Conservation (phyloP, 768 basidiomycete genomes). For the Trametes villosa region DNA sequence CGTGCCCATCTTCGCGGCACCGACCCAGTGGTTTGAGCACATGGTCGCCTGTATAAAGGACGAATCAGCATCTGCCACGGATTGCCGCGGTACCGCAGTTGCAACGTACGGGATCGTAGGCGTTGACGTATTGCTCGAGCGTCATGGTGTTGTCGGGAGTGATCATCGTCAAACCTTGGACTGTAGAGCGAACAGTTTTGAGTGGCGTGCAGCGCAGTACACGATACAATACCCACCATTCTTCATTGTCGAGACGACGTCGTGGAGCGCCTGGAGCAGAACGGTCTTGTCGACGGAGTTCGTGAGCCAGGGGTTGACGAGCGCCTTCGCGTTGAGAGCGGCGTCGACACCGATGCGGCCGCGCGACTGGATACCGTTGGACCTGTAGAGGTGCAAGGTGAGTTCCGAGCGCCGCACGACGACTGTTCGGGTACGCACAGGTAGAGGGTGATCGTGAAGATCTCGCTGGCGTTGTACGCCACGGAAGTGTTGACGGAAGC, state of each 20-base stretch:
- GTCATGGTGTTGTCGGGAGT: conserved; percentile 65
- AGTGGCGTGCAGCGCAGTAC: too few species aligned
- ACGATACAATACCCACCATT: conserved; percentile 45
- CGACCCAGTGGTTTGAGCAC: conserved; percentile 71
- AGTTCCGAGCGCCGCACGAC: neutral
- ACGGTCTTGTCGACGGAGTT: conserved; percentile 60
- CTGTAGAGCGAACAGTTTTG: conserved; percentile 35
- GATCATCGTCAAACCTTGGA: conserved; percentile 56
- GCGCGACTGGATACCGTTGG: conserved; percentile 62
- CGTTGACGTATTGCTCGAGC: conserved; percentile 52
- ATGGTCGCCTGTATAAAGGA: conserved; percentile 35
- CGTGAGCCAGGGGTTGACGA: conserved; percentile 61
- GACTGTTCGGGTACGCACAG: conserved; percentile 41
- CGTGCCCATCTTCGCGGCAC: conserved; percentile 53
- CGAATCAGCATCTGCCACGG: neutral
- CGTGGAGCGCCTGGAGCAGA: conserved; percentile 53
- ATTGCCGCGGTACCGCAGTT: conserved; percentile 36
- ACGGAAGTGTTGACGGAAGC: conserved; percentile 51
- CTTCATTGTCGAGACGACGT: conserved; percentile 47
- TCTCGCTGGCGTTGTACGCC: conserved; percentile 55
- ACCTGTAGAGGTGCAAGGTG: conserved; percentile 37
- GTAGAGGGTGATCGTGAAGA: conserved; percentile 67
- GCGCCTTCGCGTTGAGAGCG: conserved; percentile 49
- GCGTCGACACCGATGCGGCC: conserved; percentile 65
- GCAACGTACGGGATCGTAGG: conserved; percentile 33